Base-by-base conservation (phyloP, 768 basidiomycete genomes). In the Imleria badia region DNA sequence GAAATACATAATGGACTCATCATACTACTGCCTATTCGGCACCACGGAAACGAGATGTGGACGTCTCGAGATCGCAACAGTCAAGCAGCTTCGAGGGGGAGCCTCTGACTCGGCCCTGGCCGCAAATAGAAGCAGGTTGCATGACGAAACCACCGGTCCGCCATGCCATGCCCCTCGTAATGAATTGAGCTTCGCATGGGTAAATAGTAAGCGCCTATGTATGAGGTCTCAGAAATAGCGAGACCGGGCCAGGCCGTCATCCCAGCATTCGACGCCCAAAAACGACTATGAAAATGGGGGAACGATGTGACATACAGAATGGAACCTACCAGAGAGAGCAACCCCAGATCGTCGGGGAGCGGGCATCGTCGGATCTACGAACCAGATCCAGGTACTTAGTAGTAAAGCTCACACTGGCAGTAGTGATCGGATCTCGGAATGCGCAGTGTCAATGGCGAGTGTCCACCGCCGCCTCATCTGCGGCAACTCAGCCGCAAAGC, bases 351-450 rank as follows among this genome's bases (percentile, higher is more conserved):
- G 55, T 52, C 54, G 30, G 40, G 15, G 31, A 38, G 34, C 22
- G 13, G 20, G 42, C 33, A 52, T 42, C 40, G 36, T 58, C 58
- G 54, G 62, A 67, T 67, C 66, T 60, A 54, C 22, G 26, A 41
- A 29, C 33, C n/a, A 55, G 51, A 61, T 63, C 50, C 45, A 55
- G 48, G 52, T 26, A 26, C 26, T 6, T 26, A 26, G 26, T 26
- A 26, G 26, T 29, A 51, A 44, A 36, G 30, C 26, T 52, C 60
- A 46, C 57, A n/a, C n/a, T n/a, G n/a, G n/a, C n/a, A 46, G 45
- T 38, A 50, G 8, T 23, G 35, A 60, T 62, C 59, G 55, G 63
- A 63, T 66, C 56, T 57, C 61, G 58, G 61, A 44, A 44, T 51
- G 46, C 34, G 6, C 43, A 41, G 58, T 56, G n/a, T n/a, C n/a